Base-by-base conservation (phyloP, 73 alveolate species). In the Tetrahymena thermophila region DNA sequence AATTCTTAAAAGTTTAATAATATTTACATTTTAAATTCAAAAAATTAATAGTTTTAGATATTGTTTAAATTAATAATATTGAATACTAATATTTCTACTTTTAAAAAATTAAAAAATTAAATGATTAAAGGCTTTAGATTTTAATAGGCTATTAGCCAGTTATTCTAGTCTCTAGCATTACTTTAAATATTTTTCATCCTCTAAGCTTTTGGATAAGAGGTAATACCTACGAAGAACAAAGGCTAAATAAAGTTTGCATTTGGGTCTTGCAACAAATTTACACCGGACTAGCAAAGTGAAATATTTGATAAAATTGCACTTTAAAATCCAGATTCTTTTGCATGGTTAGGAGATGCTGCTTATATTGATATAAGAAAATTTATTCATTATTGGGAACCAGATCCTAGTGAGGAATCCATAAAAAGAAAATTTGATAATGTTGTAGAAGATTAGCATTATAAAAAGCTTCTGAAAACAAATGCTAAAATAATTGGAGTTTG, bases 281-380 rank as follows among this genome's bases (percentile, higher is more conserved):
- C 93, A n/a, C 31, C 93, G 15, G 93, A 85, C 23, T 84, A 94
- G 23, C 56, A 94, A 31, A 94, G 95, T n/a, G 96, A 94, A 44
- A 94, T 94, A 1, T 94, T 94, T 34, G 11, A 84, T 35, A 94
- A 94, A 28, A 94, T 94, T 85, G 58, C 84, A 13, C 83, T 44
- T 23, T 43, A 56, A 44, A 94, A 94, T 84, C 96, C 96, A 23
- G 93, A 94, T 19, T 38, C 42, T 84, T 94, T 94, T 94, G 93
- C 93, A n/a, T 94, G 97, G 96, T 94, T 96, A 1, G 97, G 97
- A 96, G 97, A 96, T 55, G 96, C 96, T 5, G 96, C 96, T 34
- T 96, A 96, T 85, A 97, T 96, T 34, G 96, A 95, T 85, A n/a
- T 57, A n/a, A 96, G 83, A 93, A 58, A 44, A 37, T 40, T 19